These are phyloP conservation scores for Argentina anserina DNA, from an alignment of 306 rosid genomes.

Conservation along the genomic window DNA sequence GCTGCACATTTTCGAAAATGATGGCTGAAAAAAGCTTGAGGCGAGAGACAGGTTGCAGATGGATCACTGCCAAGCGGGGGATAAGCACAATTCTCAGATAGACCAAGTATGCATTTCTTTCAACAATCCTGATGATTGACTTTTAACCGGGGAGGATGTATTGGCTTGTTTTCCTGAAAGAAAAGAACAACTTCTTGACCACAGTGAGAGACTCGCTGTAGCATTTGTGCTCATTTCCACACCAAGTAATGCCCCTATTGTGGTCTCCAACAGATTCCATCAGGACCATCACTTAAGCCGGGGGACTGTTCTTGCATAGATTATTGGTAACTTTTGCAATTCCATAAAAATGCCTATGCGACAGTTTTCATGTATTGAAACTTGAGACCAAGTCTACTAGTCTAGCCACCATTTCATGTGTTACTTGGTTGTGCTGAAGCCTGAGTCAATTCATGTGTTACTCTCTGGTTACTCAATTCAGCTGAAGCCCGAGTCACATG, in stretches of 20 bases:
- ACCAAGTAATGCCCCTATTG: conserved; percentile 34
- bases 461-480: neutral
- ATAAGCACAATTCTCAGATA: conserved; percentile 55
- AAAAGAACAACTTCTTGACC: conserved; percentile 49
- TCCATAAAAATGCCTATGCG: neutral
- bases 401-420: neutral
- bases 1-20: conserved; percentile 47
- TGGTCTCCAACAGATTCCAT: conserved; percentile 53
- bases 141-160: conserved; percentile 42
- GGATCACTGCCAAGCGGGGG: conserved; percentile 56
- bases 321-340: conserved; percentile 37
- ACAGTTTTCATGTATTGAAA: no score
- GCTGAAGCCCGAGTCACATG: neutral
- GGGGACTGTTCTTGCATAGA: conserved; percentile 61
- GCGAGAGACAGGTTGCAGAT: conserved; percentile 52
- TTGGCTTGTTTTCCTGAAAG: conserved; percentile 35
- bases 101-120: conserved; percentile 33
- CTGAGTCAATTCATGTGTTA: no score
- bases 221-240: conserved; percentile 51
- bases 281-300: conserved; percentile 36
- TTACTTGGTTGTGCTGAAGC: no score
- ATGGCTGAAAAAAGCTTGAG: conserved; percentile 50
- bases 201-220: conserved; percentile 60
- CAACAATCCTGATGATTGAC: conserved; percentile 22
- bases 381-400: neutral